phyloP scores from a whole-genome alignment of 1,139 yeast species.

The Pneumocystis carinii region DNA sequence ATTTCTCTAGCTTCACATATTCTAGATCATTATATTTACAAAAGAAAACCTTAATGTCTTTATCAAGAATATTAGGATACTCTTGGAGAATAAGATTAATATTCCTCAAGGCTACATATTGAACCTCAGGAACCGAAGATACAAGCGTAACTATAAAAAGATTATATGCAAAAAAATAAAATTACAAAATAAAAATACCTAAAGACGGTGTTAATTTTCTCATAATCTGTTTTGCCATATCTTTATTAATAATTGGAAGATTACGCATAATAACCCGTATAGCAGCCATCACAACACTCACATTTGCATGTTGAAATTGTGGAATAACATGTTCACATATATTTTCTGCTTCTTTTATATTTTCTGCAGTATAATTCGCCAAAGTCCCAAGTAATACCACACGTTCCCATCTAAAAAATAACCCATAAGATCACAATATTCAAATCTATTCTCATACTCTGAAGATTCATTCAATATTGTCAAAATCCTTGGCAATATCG shows the following conservation, averaged over 20 bases:
- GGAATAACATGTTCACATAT: constrained; percentile 86
- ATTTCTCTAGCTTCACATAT: constrained; percentile 79
- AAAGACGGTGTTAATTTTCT: constrained; percentile 73
- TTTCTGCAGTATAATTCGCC: constrained; percentile 47
- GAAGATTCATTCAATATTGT: constrained; percentile 90
- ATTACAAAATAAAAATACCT: constrained; percentile 3
- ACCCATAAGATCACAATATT: neutral
- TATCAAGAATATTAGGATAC: constrained; percentile 63
- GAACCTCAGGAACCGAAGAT: constrained; percentile 83
- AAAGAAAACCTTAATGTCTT: constrained; percentile 80
- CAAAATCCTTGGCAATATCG: constrained; percentile 48
- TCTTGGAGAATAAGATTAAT: constrained; percentile 80
- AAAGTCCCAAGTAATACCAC: constrained; percentile 74
- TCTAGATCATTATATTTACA: constrained; percentile 90
- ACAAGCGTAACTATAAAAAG: constrained; percentile 55
- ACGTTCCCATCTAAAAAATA: constrained; percentile 57
- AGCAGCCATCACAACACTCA: constrained; percentile 81
- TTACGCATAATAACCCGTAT: constrained; percentile 71
- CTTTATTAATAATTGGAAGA: constrained; percentile 37
- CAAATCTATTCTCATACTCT: constrained; percentile 30
- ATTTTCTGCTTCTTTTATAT: constrained; percentile 57
- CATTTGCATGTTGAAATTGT: constrained; percentile 93
- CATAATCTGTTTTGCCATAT: constrained; percentile 35
- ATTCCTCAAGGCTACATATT: constrained; percentile 84
- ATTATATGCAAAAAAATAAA: neutral